Base-by-base conservation (phyloP, 1,284 basidiomycete genomes). In the Pseudozyma sp. region DNA sequence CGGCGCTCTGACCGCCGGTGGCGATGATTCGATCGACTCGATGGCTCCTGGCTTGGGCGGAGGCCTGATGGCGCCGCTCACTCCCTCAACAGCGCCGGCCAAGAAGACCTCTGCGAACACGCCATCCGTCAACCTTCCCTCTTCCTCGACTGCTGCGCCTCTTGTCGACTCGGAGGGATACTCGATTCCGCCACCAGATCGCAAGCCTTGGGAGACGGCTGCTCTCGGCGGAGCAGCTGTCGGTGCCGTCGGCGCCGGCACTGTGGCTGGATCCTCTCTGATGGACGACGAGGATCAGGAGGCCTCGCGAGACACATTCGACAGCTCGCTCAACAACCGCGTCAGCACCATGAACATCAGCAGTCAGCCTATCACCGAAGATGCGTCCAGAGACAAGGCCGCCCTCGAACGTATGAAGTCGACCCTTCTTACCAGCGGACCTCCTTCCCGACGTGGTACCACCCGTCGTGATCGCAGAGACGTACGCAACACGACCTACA, bases 141-240 rank as follows among this genome's bases (percentile, higher is more conserved):
- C 52, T 14, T 33, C 58, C 9, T 39, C 69, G 10, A 39, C 50
- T 52, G 17, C 61, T 55, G 48, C 79, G 30, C 62, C 74, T 40
- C 68, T 77, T 49, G 86, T 88, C 14, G 88, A 88, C 52, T 79
- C 81, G 0, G 87, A 88, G 51, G 88, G 88, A 7, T 88, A 85
- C 84, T 86, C 87, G 10, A 85, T 88, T 10, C 86, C 87, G 14
- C 88, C 88, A 0, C 81, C 85, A 1, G 87, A 87, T 68, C 81
- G 86, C 49, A 85, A 81, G 63, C 85, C 85, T 2, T 87, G 86
- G 87, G 87, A 81, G 77, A 54, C 63, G 1, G 48, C 58, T 7
- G 61, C 43, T 13, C 44, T 45, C 10, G 56, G 34, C 11, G 59
- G 43, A 10, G 55, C 45, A 11, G 46, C 40, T 13, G 54, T 29